Conservation (phyloP, 2,329 filamentous ascomycete genomes). For the Chaetothyriales sp. region DNA sequence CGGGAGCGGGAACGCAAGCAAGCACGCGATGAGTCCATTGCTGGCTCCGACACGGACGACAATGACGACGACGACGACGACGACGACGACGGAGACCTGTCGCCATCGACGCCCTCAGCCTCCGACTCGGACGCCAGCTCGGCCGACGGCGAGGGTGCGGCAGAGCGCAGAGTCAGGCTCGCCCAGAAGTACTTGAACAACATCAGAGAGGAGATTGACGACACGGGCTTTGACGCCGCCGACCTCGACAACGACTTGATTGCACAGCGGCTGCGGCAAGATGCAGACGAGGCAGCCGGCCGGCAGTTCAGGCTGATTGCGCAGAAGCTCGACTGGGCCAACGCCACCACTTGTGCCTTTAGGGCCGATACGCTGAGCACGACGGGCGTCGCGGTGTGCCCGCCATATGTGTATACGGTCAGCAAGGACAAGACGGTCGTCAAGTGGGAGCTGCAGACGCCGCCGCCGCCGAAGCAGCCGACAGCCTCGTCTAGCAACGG, state of each 20-base stretch:
- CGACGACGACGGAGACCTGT: background rate
- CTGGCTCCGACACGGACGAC: constrained; percentile 64
- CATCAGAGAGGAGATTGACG: constrained; percentile 68
- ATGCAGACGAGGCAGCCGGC: constrained; percentile 83
- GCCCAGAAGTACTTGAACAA: constrained; percentile 91
- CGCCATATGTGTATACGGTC: constrained; percentile 75
- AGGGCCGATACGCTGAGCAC: constrained; percentile 63
- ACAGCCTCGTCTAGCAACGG: no score
- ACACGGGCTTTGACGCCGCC: constrained; percentile 79
- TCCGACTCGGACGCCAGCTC: constrained; percentile 43
- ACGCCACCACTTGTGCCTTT: constrained; percentile 57
- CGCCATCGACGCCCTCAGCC: constrained; percentile 33
- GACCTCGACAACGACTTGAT: constrained; percentile 89
- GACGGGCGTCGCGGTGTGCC: constrained; percentile 65
- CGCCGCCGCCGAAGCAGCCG: constrained; percentile 6
- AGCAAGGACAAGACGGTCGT: constrained; percentile 72
- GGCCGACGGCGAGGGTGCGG: constrained; percentile 68
- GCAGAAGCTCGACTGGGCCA: constrained; percentile 54
- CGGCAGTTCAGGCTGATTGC: constrained; percentile 73
- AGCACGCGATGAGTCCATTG: constrained; percentile 65
- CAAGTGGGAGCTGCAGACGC: constrained; percentile 70
- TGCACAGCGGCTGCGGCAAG: constrained; percentile 77
- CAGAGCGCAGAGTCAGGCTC: constrained; percentile 70
- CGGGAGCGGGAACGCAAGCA: constrained; percentile 2
- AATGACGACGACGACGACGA: constrained; percentile 34